phyloP scores from a whole-genome alignment of 495 filamentous ascomycete genomes.

The Xylaria palmicola region DNA sequence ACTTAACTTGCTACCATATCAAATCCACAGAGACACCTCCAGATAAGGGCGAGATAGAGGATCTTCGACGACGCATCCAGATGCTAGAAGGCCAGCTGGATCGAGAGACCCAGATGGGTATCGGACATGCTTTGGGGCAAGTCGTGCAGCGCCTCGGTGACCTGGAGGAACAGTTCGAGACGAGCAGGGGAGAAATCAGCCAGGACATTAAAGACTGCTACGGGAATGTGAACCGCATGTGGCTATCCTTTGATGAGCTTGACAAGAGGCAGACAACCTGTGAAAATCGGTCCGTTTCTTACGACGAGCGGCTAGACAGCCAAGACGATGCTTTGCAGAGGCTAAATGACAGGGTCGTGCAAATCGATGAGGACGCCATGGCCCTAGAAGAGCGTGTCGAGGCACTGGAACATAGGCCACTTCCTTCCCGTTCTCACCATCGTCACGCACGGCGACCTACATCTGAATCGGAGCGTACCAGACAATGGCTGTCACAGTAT shows the following conservation, averaged over 20 bases:
- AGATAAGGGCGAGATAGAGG: slow-evolving; percentile 47
- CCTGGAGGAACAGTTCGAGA: slow-evolving; percentile 53
- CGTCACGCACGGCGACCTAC: slow-evolving; percentile 28
- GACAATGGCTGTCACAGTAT: slow-evolving; percentile 17
- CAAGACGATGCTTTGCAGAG: slow-evolving; percentile 42
- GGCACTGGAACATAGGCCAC: slow-evolving; percentile 37
- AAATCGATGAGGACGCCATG: slow-evolving; percentile 52
- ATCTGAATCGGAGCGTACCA: slow-evolving; percentile 28
- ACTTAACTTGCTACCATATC: slow-evolving; percentile 55
- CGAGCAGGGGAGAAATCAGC: slow-evolving; percentile 44
- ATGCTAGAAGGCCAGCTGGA: slow-evolving; percentile 49
- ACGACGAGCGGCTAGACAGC: slow-evolving; percentile 43
- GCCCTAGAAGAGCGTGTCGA: slow-evolving; percentile 53
- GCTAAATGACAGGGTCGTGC: slow-evolving; percentile 44
- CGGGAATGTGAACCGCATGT: slow-evolving; percentile 50
- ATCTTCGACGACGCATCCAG: slow-evolving; percentile 45
- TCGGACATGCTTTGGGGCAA: slow-evolving; percentile 29
- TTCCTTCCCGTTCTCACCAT: slow-evolving; percentile 20
- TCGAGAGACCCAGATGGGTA: slow-evolving; percentile 40
- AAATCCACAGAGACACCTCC: slow-evolving; percentile 38
- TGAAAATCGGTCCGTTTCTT: slow-evolving; percentile 45
- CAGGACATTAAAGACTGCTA: slow-evolving; percentile 52
- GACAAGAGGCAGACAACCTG: slow-evolving; percentile 42
- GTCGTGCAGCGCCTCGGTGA: slow-evolving; percentile 46
- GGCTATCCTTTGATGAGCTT: slow-evolving; percentile 48